Base-by-base conservation (phyloP, 257 asterid genomes). In the Fraxinus anomala region DNA sequence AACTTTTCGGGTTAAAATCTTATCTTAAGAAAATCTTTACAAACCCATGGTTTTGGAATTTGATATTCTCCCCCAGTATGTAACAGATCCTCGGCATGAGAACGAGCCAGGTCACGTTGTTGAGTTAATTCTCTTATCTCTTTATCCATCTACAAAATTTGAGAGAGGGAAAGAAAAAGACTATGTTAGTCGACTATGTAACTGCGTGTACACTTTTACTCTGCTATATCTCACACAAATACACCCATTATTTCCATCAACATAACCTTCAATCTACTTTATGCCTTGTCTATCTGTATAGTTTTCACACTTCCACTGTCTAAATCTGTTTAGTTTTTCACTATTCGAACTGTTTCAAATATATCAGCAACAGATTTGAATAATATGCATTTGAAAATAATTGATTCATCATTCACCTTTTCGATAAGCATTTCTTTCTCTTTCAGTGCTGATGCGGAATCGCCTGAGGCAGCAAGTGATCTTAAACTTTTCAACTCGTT, bases 401-500 rank as follows among this genome's bases (percentile, higher is more conserved):
- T 37, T 7, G 24, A 65, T 70, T 67, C 75, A 70, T 49, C 23
- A 24, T 13, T 76, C 78, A 94, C 98, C 99, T 93, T 91, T 72
- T 89, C 90, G 47, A 96, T 93, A 59, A 91, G 85, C 31, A 75
- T 86, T 78, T 96, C 98, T 85, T 91, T 94, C 80, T 91, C 95
- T 80, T 80, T 89, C 23, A 91, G 81, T 4, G 88, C 92, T 1
- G 89, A 68, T 14, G 86, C 14, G 63, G 96, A 89, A 73, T 83
- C 90, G 56, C 81, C 75, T 0, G 91, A 47, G n/a, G 80, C 54
- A 44, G 92, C 83, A 49, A 80, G 82, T 0, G 91, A 84, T 16
- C 81, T 83, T n/a, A 93, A 6, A 73, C 76, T 89, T 85, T 85
- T 93, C 82, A 96, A 73, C 87, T 96, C 96, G 40, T 69, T 82